Base-by-base conservation (phyloP, 257 asterid species). In the Agastache rugosa region DNA sequence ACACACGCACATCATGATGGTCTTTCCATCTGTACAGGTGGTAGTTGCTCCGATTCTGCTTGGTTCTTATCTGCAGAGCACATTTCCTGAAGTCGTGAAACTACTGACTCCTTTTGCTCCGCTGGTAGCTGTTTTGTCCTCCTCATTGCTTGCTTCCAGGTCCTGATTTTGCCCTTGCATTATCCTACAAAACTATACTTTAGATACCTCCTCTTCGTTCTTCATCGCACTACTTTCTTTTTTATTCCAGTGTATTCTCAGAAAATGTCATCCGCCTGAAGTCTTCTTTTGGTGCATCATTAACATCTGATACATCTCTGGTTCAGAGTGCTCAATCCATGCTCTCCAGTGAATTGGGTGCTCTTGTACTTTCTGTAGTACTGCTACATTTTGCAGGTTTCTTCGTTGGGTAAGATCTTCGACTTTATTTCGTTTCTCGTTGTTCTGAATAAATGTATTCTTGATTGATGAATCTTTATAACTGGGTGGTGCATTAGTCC, bases 21-120 rank as follows among this genome's bases (percentile, higher is more conserved):
- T 63, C 31, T 72, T 29, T 44, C 12, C 10, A 53, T 74, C 31
- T 50, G 53, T 80, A 14, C 73, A 93, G 98, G 98, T 93, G 74
- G 98, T 91, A n/a, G 97, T 93, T 74, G 93, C 92, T 81, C 98
- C 96, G 9, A 86, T 93, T 79, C 88, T 93, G 64, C 78, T 93
- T 16, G 97, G 98, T 71, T 87, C 96, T 37, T 87, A 84, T 60
- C 71, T 93, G 56, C 96, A 93, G 84, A 89, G 85, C 63, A 78
- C 81, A 41, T 91, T 87, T 44, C 93, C 96, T 50, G 63, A 77
- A 79, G 84, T 82, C 16, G 93, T 91, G 76, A 89, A 86, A 83
- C 59, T 67, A 6, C 11, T 82, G 64, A 81, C 78, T 11, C 96
- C 97, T 16, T 87, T 91, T 77, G 89, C 98, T 25, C 98, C 98